These are phyloP conservation scores for Aegilops tauschii DNA, from an alignment of 176 grass and related monocot genomes.

Conservation along the genomic window DNA sequence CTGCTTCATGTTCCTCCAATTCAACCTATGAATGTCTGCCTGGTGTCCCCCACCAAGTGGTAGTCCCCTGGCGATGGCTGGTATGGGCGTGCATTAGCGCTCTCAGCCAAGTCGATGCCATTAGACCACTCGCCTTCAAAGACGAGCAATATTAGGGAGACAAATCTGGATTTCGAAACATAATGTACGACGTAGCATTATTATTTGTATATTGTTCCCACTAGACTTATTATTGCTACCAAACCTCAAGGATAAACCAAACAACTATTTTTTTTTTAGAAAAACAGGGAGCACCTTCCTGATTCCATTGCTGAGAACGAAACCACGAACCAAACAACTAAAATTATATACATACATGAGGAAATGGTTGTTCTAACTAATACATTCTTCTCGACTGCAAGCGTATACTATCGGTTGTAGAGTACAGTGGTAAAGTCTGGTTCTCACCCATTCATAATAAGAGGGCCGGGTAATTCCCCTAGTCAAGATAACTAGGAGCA, in stretches of 20 bases:
- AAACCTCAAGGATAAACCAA: background rate
- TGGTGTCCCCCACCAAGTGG: background rate
- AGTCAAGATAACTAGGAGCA: background rate
- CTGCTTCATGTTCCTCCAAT: background rate
- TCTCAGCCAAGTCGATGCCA: background rate
- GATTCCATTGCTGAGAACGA: too few species aligned
- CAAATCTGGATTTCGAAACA: background rate
- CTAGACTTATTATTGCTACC: background rate
- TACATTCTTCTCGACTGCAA: too few species aligned
- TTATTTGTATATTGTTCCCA: background rate
- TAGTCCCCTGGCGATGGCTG: background rate
- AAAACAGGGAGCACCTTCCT: too few species aligned
- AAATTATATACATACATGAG: background rate
- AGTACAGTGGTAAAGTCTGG: background rate
- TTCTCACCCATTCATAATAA: background rate
- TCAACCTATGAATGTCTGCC: background rate
- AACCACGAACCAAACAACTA: background rate
- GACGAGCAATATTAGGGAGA: background rate
- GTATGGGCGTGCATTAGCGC: background rate
- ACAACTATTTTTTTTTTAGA: background rate
- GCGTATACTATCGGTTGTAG: too few species aligned
- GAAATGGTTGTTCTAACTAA: background rate
- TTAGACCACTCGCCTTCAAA: conserved; percentile 3
- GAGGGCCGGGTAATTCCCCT: too few species aligned
- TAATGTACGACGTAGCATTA: too few species aligned